phyloP scores from a whole-genome alignment of 345 rosid species.

The Pistacia vera region DNA sequence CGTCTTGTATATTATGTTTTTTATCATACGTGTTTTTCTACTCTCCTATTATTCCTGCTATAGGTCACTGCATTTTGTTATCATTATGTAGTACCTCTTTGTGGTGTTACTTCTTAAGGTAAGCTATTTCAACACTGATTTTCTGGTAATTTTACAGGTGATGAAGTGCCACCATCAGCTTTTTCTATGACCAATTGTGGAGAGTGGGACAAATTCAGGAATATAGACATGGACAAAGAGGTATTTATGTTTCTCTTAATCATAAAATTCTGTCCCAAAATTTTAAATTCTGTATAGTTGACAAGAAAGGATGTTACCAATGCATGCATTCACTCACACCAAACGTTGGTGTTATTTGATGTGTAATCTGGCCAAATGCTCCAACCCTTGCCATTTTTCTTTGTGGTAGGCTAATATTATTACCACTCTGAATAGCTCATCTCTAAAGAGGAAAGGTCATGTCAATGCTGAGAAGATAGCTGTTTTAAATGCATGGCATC shows the following conservation, averaged over 20 bases:
- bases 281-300: slow-evolving; percentile 14
- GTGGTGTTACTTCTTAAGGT: neutral
- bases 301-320: neutral
- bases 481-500: slow-evolving; percentile 78
- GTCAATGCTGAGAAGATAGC: slow-evolving; percentile 69
- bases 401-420: slow-evolving; percentile 67
- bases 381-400: slow-evolving; percentile 17
- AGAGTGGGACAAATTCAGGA: slow-evolving; percentile 94
- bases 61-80: neutral
- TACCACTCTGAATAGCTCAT: slow-evolving; percentile 39
- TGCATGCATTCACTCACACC: neutral
- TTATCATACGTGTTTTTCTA: neutral
- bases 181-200: slow-evolving; percentile 70
- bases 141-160: slow-evolving; percentile 55
- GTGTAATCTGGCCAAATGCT: slow-evolving; percentile 12
- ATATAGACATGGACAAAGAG: slow-evolving; percentile 98
- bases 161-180: slow-evolving; percentile 77
- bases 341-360: neutral
- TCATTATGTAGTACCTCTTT: neutral
- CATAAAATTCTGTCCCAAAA: slow-evolving; percentile 8
- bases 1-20: neutral
- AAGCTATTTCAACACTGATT: slow-evolving; percentile 15
- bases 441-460: slow-evolving; percentile 52
- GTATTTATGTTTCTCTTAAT: slow-evolving; percentile 39
- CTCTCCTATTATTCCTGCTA: neutral